phyloP scores from a whole-genome alignment of 208 protist genomes.

The Wallacemonas sp. region DNA sequence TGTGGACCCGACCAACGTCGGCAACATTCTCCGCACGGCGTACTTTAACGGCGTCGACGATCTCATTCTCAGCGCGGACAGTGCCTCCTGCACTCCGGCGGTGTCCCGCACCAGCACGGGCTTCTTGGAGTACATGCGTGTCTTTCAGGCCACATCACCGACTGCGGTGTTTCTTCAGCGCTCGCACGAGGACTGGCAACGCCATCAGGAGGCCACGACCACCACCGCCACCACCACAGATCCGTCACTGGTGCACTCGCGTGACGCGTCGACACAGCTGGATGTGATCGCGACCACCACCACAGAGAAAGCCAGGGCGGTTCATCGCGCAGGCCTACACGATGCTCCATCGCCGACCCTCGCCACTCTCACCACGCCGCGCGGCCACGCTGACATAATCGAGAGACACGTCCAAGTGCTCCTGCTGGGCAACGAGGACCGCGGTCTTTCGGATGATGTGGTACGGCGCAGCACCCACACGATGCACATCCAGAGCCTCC shows the following conservation, averaged over 20 bases:
- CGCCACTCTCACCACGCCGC: too few species aligned
- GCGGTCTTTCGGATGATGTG: constrained; percentile 48
- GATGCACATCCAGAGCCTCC: constrained; percentile 55
- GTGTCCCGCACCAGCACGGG: constrained; percentile 73
- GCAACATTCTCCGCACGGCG: constrained; percentile 65
- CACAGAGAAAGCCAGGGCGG: neutral
- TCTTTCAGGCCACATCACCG: constrained; percentile 40
- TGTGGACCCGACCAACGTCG: constrained; percentile 79
- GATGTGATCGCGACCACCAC: constrained; percentile 15
- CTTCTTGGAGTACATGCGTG: constrained; percentile 68
- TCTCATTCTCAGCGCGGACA: constrained; percentile 65
- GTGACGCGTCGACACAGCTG: neutral
- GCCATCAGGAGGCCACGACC: too few species aligned
- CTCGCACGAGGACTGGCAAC: neutral
- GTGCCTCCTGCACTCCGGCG: constrained; percentile 64
- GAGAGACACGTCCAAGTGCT: constrained; percentile 37
- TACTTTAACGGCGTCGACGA: constrained; percentile 73
- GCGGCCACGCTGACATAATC: too few species aligned
- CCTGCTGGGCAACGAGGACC: constrained; percentile 78
- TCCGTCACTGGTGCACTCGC: too few species aligned
- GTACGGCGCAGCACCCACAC: constrained; percentile 56
- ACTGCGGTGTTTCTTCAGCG: constrained; percentile 39
- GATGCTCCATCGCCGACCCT: too few species aligned
- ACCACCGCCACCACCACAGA: too few species aligned
- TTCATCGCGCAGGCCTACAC: neutral